These are phyloP conservation scores for Chamaecrista fasciculata DNA, from an alignment of 306 rosid genomes.

Conservation along the genomic window DNA sequence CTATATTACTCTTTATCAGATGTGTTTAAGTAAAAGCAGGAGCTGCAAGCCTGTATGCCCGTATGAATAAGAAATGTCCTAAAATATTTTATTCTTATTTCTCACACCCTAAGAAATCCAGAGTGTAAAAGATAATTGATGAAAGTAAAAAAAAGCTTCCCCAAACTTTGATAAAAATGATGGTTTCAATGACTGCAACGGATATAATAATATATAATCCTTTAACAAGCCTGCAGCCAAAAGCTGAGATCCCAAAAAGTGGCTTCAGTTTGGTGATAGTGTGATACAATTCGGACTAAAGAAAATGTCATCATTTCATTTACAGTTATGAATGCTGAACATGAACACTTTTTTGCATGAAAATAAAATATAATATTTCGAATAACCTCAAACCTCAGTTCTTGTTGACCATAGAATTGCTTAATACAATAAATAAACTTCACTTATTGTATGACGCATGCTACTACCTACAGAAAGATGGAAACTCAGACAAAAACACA, in stretches of 20 bases:
- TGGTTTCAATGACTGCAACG: background rate
- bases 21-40: constrained; percentile 15
- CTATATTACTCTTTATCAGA: constrained; percentile 10
- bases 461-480: background rate
- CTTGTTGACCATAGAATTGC: background rate
- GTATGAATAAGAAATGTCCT: constrained; percentile 18
- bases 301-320: background rate
- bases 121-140: background rate
- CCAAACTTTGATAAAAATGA: background rate
- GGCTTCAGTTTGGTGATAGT: background rate
- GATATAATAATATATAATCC: background rate
- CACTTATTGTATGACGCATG: background rate
- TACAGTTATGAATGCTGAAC: constrained; percentile 2
- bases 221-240: background rate
- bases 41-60: constrained; percentile 13
- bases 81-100: constrained; percentile 13
- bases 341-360: background rate
- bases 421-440: background rate
- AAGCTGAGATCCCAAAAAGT: background rate
- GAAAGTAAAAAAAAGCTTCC: constrained; percentile 16
- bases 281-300: constrained; percentile 15
- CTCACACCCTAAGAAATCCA: constrained; percentile 24
- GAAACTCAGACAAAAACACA: background rate
- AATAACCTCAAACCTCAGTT: background rate
- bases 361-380: background rate